A percentile compares a stretch with the other conserved stretches of the same genome.
Evolutionary conservation across 768 basidiomycete species (phyloP).

Genomic region (Rhodotorula sphaerocarpa): DNA sequence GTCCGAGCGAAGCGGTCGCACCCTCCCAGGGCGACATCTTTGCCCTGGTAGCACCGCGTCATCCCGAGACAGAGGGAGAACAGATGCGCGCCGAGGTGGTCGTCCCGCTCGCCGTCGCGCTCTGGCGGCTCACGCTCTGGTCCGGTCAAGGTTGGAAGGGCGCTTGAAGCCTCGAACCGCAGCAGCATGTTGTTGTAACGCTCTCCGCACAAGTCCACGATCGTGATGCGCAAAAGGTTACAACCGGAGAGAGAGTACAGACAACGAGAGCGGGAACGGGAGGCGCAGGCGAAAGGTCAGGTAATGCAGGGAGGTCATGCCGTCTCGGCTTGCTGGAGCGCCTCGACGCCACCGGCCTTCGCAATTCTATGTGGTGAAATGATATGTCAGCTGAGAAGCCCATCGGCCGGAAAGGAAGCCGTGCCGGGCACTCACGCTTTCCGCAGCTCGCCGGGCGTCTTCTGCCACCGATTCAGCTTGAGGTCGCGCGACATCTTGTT

Average conservation of each 20-base stretch:
- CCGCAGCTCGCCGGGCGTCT: slow-evolving; percentile 66
- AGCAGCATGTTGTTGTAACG: too few relatives aligned
- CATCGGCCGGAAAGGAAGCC: too few relatives aligned
- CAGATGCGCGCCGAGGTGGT: neutral
- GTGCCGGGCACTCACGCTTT: slow-evolving; percentile 13
- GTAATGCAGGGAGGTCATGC: neutral
- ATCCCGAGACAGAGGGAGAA: neutral
- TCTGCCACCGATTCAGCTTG: slow-evolving; percentile 71
- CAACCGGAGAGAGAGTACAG: too few relatives aligned
- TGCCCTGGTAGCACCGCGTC: neutral
- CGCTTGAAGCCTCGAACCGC: too few relatives aligned
- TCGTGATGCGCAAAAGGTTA: too few relatives aligned
- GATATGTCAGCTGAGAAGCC: neutral
- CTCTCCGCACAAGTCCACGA: too few relatives aligned
- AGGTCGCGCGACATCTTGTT: slow-evolving; percentile 70
- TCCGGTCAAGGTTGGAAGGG: neutral
- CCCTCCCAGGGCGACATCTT: neutral
- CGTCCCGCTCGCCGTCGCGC: neutral
- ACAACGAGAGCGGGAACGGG: too few relatives aligned
- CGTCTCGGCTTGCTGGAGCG: slow-evolving; percentile 1
- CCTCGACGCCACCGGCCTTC: slow-evolving; percentile 31
- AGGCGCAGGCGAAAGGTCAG: neutral
- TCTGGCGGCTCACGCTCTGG: neutral
- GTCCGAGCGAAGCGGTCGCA: neutral
- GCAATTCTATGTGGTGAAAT: slow-evolving; percentile 12